Base-by-base conservation (phyloP, 306 rosid species). In the Malus sylvestris region DNA sequence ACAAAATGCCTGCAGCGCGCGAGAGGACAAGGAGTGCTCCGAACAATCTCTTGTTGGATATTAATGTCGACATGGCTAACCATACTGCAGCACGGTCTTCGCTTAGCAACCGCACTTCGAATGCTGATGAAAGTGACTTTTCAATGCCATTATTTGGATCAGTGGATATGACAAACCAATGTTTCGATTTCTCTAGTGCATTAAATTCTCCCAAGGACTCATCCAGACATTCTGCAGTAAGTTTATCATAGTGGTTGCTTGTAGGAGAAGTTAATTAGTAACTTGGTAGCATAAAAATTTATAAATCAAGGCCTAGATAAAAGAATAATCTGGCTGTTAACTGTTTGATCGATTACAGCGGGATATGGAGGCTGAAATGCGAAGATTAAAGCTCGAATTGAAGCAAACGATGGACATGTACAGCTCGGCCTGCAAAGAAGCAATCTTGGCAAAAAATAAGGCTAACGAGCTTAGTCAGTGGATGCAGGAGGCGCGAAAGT, bases 331-430 rank as follows among this genome's bases (percentile, higher is more conserved):
- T 61, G 18, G 61, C 19, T 19, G 32, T 59, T 9, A 67, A 12
- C 71, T 74, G 72, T 12, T 63, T 68, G 72, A 82, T 78, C 67
- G 20, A 63, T 59, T 72, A 46, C 87, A 96, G 99, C 81, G 72
- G 74, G 98, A 91, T 0, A 32, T 92, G 8, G 97, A 88, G 84
- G 97, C 89, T 32, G 96, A 92, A 88, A 92, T 96, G 98, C 88
- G 77, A 78, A 91, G 93, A 86, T 81, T 96, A 84, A 92, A 88
- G 88, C 88, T 84, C 29, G 99, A 96, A 80, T 80, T 96, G 82
- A 89, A 96, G 83, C 96, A 96, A 84, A 96, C 99, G 73, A 92
- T 92, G 97, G 91, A 96, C 81, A 87, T 92, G 98, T 96, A 96
- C 67, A 96, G 93, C 88, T 87, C 98, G 72, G 99, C 98, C 42